A percentile compares a stretch with the other conserved stretches of the same genome.
Conservation (phyloP, 1,284 basidiomycete genomes). For the Phellinidium pouzarii region DNA sequence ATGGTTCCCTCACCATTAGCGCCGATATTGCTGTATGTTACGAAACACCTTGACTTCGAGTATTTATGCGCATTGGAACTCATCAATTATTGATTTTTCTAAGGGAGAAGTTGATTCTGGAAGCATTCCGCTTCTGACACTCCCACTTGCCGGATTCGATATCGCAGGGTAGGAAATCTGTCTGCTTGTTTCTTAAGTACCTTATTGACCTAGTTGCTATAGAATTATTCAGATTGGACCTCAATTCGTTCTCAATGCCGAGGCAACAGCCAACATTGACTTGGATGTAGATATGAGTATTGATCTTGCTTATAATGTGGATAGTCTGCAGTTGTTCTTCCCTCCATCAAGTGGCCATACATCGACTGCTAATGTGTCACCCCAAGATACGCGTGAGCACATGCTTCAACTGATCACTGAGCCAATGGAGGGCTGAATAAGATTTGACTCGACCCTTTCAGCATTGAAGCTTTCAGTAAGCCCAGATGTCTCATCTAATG, state of each 20-base stretch:
- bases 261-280: conserved; percentile 20
- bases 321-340: conserved; percentile 10
- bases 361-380: conserved; percentile 20
- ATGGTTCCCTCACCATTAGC: conserved; percentile 29
- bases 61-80: background rate
- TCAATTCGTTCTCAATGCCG: conserved; percentile 27
- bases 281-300: conserved; percentile 9
- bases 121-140: conserved; percentile 26
- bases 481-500: conserved; percentile 34
- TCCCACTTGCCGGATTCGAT: conserved; percentile 35
- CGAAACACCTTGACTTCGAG: background rate
- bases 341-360: conserved; percentile 1
- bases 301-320: conserved; percentile 7
- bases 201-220: background rate
- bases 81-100: background rate
- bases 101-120: conserved; percentile 11
- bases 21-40: conserved; percentile 24
- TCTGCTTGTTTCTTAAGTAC: background rate
- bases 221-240: conserved; percentile 26
- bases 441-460: no score
- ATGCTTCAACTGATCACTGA: no score
- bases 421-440: no score
- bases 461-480: conserved; percentile 37
- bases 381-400: conserved; percentile 32
- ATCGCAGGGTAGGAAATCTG: conserved; percentile 33